Evolutionary conservation across 345 rosid species (phyloP), one percentile per base, ranked within the genome.

Genomic region (Crucihimalaya himalaica): DNA sequence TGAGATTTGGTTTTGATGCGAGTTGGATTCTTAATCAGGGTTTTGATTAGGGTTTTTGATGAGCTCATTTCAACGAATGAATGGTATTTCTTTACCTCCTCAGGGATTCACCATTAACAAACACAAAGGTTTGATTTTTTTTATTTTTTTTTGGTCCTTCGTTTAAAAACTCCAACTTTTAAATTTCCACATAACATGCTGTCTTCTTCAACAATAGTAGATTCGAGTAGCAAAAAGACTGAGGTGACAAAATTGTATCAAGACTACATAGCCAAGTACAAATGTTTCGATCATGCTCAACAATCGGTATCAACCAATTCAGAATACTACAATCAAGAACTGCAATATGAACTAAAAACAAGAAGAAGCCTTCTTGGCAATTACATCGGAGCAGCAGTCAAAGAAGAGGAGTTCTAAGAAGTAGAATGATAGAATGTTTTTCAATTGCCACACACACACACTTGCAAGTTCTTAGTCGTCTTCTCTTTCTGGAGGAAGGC

Each of bases 401-500:
- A 43, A 43, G 48, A 5, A 43, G 19, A 43, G 18, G 47, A 43
- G 47, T 45, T n/a, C 9, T 45, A 45, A n/a, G 53, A 50, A 58
- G 68, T 28, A 59, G 62, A 50, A 8, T 67, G 55, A 67, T 29
- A 2, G 4, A 2, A 20, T 50, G 14, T 39, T 32, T 32, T 74
- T 6, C 35, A 58, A 4, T 19, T 8, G 27, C 53, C 3, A 8
- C 43, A 50, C 19, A 14, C 20, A 43, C 11, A 45, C 45, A 61
- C 14, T 61, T 55, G 76, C 52, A 66, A 39, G 54, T 56, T 51
- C 21, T 59, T 72, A 91, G 48, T 91, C 97, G 34, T 89, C 97
- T 86, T 89, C 97, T 85, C 97, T 89, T 71, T 94, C 96, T 0
- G 95, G 98, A 11, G 98, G 95, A 34, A 94, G 83, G 45, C 98